phyloP scores from a whole-genome alignment of 1,284 basidiomycete genomes.

The Cutaneotrichosporon sp. region DNA sequence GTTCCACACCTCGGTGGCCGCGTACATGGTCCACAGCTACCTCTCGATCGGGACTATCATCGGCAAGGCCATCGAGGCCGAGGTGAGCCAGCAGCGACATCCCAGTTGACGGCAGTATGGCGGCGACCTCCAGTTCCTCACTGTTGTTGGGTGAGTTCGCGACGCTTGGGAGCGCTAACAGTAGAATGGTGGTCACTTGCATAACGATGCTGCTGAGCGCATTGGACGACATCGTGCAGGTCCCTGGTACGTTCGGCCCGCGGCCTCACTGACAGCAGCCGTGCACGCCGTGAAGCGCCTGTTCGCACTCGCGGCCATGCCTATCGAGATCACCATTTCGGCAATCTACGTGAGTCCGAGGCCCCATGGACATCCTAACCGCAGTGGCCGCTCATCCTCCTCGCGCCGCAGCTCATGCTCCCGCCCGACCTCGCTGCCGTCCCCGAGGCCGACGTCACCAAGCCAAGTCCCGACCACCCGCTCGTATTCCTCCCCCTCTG shows the following conservation, averaged over 20 bases:
- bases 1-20: slow-evolving; percentile 35
- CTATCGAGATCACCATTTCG: slow-evolving; percentile 63
- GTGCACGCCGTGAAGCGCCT: slow-evolving; percentile 55
- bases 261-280: slow-evolving; percentile 35
- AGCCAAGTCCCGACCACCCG: neutral
- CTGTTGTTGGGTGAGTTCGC: slow-evolving; percentile 32
- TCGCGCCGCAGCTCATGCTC: slow-evolving; percentile 36
- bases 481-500: slow-evolving; percentile 57
- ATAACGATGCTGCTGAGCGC: slow-evolving; percentile 56
- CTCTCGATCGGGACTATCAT: slow-evolving; percentile 3
- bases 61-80: slow-evolving; percentile 1
- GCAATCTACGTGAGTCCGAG: slow-evolving; percentile 56
- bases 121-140: slow-evolving; percentile 66
- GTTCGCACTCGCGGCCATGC: slow-evolving; percentile 60
- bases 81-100: slow-evolving; percentile 2
- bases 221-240: slow-evolving; percentile 55
- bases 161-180: neutral
- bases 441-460: slow-evolving; percentile 31
- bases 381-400: slow-evolving; percentile 41
- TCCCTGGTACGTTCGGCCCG: slow-evolving; percentile 47
- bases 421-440: slow-evolving; percentile 31
- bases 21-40: slow-evolving; percentile 33
- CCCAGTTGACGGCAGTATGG: slow-evolving; percentile 42
- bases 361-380: neutral
- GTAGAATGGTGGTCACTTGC: slow-evolving; percentile 55